phyloP scores from a whole-genome alignment of 305 asterid species.

The Solanum hybrid region DNA sequence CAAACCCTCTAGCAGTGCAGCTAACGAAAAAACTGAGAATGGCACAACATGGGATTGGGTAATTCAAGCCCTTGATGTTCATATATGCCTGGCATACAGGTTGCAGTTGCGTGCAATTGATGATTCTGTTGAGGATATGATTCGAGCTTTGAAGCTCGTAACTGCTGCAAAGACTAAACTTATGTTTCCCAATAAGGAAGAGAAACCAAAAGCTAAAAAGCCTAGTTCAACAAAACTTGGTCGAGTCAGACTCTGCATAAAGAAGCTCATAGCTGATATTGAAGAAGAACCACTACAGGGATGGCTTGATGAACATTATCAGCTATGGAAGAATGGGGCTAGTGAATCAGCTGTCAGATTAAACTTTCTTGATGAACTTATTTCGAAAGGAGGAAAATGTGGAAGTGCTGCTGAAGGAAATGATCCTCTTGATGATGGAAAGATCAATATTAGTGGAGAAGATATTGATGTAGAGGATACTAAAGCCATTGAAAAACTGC shows the following conservation, averaged over 20 bases:
- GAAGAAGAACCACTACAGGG: slow-evolving; percentile 99
- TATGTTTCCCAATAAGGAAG: slow-evolving; percentile 62
- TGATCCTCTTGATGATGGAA: slow-evolving; percentile 45
- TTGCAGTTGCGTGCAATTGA: slow-evolving; percentile 96
- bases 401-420: slow-evolving; percentile 42
- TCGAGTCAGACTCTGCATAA: slow-evolving; percentile 62
- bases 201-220: slow-evolving; percentile 66
- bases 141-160: slow-evolving; percentile 89
- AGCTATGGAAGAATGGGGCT: slow-evolving; percentile 82
- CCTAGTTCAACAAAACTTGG: slow-evolving; percentile 67
- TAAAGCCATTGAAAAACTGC: slow-evolving; percentile 58
- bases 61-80: slow-evolving; percentile 94
- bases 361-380: slow-evolving; percentile 79
- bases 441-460: slow-evolving; percentile 50
- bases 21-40: slow-evolving; percentile 49
- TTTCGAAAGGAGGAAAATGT: slow-evolving; percentile 40
- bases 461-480: slow-evolving; percentile 61
- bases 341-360: slow-evolving; percentile 89
- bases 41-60: slow-evolving; percentile 92
- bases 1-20: slow-evolving; percentile 44
- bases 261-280: slow-evolving; percentile 77
- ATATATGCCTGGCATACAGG: slow-evolving; percentile 86
- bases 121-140: slow-evolving; percentile 94
- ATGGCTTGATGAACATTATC: slow-evolving; percentile 98
- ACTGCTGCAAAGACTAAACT: slow-evolving; percentile 66